A percentile compares a stretch with the other conserved stretches of the same genome.
phyloP scores from a whole-genome alignment of 768 basidiomycete genomes.

The Leccinum olivaceopallidum region DNA sequence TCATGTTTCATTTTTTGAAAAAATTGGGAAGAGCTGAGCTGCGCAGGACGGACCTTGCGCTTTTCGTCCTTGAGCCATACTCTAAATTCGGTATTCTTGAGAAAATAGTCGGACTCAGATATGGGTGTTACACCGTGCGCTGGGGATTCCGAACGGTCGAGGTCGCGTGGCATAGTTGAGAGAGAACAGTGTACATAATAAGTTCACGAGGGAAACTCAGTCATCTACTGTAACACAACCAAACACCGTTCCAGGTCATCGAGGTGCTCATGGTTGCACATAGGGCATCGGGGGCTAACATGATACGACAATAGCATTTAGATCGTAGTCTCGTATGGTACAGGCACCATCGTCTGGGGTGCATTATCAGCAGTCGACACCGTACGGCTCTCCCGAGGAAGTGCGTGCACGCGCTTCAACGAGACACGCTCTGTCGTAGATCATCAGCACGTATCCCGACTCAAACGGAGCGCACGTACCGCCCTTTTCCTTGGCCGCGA shows the following conservation, averaged over 20 bases:
- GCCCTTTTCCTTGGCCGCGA: conserved; percentile 86
- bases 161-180: no score
- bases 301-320: conserved; percentile 43
- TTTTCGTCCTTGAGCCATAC: conserved; percentile 83
- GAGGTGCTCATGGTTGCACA: conserved; percentile 20
- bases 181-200: no score
- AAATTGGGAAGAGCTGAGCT: background rate
- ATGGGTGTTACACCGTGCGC: conserved; percentile 53
- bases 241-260: no score
- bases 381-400: conserved; percentile 76
- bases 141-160: background rate
- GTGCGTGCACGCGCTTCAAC: conserved; percentile 83
- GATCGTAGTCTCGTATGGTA: conserved; percentile 96
- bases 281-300: conserved; percentile 23
- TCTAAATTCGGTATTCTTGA: conserved; percentile 84
- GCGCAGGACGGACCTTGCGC: conserved; percentile 43
- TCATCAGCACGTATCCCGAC: background rate
- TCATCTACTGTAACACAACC: no score
- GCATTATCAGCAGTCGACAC: conserved; percentile 74
- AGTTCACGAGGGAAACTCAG: no score
- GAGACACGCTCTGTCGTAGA: conserved; percentile 62
- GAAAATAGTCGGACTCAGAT: conserved; percentile 84
- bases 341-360: conserved; percentile 91
- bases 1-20: background rate
- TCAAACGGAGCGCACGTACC: conserved; percentile 45